A percentile compares a stretch with the other conserved stretches of the same genome.
Conservation (phyloP, 139 green algal genomes). For the Mesotaenium endlicherianum region DNA sequence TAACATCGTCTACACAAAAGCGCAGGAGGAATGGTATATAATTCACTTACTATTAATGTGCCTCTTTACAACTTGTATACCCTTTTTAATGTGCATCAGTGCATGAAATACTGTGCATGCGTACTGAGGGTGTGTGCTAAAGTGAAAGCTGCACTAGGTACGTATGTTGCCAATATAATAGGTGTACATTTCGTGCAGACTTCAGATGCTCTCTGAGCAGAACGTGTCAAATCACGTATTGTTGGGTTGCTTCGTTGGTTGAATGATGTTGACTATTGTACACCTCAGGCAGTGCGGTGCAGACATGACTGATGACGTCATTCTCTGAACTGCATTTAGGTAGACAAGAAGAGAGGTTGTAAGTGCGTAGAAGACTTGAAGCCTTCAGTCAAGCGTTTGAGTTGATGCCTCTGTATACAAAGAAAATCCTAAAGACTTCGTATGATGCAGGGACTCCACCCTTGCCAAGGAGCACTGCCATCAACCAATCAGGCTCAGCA, state of each 20-base stretch:
- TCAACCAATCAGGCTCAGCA: too few species aligned
- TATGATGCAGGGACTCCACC: too few species aligned
- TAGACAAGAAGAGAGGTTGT: neutral
- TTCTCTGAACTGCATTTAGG: neutral
- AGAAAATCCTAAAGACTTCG: too few species aligned
- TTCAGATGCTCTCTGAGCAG: neutral
- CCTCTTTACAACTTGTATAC: neutral
- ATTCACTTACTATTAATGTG: neutral
- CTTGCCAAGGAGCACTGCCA: too few species aligned
- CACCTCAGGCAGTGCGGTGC: too few species aligned
- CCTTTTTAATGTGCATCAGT: neutral
- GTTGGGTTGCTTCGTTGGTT: neutral
- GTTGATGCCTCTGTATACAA: neutral
- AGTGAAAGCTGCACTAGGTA: too few species aligned
- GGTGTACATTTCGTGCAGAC: neutral
- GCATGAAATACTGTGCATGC: too few species aligned
- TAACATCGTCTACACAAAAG: slow-evolving; percentile 4
- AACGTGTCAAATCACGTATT: neutral
- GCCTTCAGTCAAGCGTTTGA: neutral
- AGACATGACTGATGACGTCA: neutral
- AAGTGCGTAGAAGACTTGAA: neutral
- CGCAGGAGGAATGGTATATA: neutral
- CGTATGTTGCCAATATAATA: too few species aligned
- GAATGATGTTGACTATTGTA: neutral
- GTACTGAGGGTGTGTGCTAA: too few species aligned